A percentile compares a stretch with the other conserved stretches of the same genome.
Evolutionary conservation across 495 filamentous ascomycete genomes (phyloP).

Genomic region (Podospora bellae-mahoneyi): DNA sequence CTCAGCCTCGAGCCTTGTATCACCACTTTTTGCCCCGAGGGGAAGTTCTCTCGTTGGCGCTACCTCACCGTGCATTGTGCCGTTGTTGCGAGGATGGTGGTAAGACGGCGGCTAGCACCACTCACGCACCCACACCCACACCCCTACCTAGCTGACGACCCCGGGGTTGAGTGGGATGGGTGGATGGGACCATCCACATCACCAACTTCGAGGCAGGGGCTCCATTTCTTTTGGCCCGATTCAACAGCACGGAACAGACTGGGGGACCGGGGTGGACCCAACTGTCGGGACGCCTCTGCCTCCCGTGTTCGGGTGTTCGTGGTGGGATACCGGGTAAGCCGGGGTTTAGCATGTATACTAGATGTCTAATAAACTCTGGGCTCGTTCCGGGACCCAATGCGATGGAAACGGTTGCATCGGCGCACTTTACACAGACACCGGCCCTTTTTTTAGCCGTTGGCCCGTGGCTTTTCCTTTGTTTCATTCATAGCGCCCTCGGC

Average conservation of each 20-base stretch:
- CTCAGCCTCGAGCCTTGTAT: slow-evolving; percentile 1
- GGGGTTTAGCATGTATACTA: background rate
- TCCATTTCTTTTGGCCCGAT: background rate
- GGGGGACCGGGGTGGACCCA: background rate
- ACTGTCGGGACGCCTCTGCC: background rate
- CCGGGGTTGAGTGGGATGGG: background rate
- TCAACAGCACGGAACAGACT: background rate
- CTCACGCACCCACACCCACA: background rate
- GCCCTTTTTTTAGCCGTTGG: too few species aligned
- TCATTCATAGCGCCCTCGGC: background rate
- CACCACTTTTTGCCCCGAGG: background rate
- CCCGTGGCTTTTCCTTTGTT: background rate
- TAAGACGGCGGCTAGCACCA: background rate
- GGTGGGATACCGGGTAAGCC: background rate
- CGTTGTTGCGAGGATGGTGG: slow-evolving; percentile 1
- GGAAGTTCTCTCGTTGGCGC: background rate
- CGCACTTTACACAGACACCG: background rate
- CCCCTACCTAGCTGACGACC: background rate
- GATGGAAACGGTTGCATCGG: slow-evolving; percentile 1
- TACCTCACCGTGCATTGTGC: background rate
- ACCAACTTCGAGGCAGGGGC: background rate
- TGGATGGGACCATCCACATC: background rate
- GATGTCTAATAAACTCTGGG: background rate
- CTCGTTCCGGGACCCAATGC: background rate
- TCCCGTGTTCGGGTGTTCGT: background rate